Conservation (phyloP, 352 stramenopile species). For the Plasmopara muralis region DNA sequence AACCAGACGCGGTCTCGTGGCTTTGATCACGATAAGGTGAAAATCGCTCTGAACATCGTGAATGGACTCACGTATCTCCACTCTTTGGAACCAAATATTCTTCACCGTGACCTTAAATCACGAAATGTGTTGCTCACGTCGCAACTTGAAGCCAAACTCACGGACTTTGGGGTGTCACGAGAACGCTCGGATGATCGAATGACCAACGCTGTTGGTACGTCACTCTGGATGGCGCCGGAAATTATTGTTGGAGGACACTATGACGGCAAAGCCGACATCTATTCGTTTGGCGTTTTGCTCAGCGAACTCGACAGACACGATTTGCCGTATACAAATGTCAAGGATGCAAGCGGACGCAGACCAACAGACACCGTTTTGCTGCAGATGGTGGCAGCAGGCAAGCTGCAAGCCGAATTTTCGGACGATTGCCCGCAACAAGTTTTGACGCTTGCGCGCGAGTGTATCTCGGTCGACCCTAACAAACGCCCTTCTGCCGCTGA, state of each 20-base stretch:
- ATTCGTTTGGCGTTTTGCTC: conserved; percentile 44
- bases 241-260: conserved; percentile 42
- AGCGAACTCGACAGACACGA: conserved; percentile 41
- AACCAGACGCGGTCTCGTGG: conserved; percentile 23
- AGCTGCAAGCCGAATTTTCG: conserved; percentile 37
- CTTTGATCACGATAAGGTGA: conserved; percentile 45
- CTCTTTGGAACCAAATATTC: conserved; percentile 32
- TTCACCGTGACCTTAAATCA: conserved; percentile 76
- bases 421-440: conserved; percentile 19
- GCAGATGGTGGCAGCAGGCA: conserved; percentile 28
- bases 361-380: conserved; percentile 33
- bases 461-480: conserved; percentile 30
- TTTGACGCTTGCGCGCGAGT: conserved; percentile 21
- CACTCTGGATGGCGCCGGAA: conserved; percentile 49
- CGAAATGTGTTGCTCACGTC: conserved; percentile 63
- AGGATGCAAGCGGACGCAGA: conserved; percentile 24
- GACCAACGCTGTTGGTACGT: conserved; percentile 42
- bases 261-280: conserved; percentile 41
- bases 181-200: conserved; percentile 34
- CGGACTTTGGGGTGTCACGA: conserved; percentile 48
- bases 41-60: conserved; percentile 39
- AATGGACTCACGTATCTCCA: conserved; percentile 45
- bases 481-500: conserved; percentile 30
- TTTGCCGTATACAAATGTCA: conserved; percentile 35
- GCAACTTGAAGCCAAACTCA: conserved; percentile 44